Base-by-base conservation (phyloP, 352 stramenopile genomes). In the Phytophthora meadii region DNA sequence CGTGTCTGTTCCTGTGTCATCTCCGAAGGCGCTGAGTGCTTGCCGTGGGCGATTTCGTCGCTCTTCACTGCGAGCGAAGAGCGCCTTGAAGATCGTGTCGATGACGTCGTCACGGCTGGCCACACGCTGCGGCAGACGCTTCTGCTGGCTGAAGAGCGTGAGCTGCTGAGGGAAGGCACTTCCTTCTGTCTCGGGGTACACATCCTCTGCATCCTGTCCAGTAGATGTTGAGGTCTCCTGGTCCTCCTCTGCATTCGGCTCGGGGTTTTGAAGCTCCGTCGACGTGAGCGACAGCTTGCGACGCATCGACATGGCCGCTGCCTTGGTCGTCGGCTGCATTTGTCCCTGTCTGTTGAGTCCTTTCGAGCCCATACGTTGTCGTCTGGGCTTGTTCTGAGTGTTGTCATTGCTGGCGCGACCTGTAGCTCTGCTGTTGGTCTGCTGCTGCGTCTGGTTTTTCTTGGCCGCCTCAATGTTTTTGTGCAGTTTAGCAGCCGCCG, bases 51-150 rank as follows among this genome's bases (percentile, higher is more conserved):
- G 65, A 36, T 64, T 71, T 10, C 72, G 66, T 12, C 71, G 39
- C 19, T 68, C 63, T 52, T 62, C 52, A 22, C 65, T 81, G 39
- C 78, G 77, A 14, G 70, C 63, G 41, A 95, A 95, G 1, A 95
- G 70, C 28, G 86, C 82, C 40, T 76, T 67, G 36, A 94, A 95
- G 28, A 95, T 84, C 40, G 82, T 93, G 56, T 95, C 82, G 52
- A 95, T 91, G 47, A 93, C 84, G 9, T 85, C 84, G 45, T 93
- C 87, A 17, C 87, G 84, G 36, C 84, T 92, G 24, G 88, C 87
- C 42, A 87, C 83, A 15, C 57, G 61, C 22, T 90, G 90, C 7
- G 87, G 81, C 64, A 95, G 74, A 44, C 83, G 81, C 55, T 93
- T 91, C 65, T 94, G 87, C 65, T 89, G 83, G 52, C 81, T 87